Base-by-base conservation (phyloP, 2,329 filamentous ascomycete species). In the Claviceps maximensis region DNA sequence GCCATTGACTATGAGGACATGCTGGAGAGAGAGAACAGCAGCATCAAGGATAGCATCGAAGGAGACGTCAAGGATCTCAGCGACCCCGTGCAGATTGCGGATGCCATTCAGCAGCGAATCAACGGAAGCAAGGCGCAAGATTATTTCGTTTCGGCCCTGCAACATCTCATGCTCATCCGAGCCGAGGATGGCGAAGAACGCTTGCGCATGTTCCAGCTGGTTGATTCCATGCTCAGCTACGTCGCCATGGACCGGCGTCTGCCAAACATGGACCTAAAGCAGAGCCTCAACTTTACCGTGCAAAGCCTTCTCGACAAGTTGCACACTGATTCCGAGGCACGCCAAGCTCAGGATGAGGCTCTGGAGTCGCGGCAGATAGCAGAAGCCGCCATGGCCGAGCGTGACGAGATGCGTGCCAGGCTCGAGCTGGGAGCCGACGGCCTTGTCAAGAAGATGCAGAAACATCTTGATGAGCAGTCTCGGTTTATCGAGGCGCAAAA, bases 1-100 rank as follows among this genome's bases (percentile, higher is more conserved):
- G 89, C 89, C 52, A 95, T 97, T 67, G 93, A 98, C 72, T 97
- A 97, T 66, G 93, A 98, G 72, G 93, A 97, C 67, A 85, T 96
- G 69, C 80, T 97, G 47, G 91, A 97, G 69, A 80, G 84, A 57
- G 93, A 97, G 70, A 87, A 85, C 61, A 91, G 82, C 66, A 95
- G 88, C 66, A 87, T 94, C 69, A 87, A 93, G 66, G 91, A 96
- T 65, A 87, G 81, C 61, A 75, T 90, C 55, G 88, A 94, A 61
- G 86, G 82, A 31, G 90, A 95, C 55, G 79, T 87, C 61, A 94
- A 88, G 71, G 93, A 98, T 67, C 80, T 98, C 65, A 94, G 83
- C 62, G 91, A 98, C 67, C 93, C 93, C 1, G 74, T 84, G 46
- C 90, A 97, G 69, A 96, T 98, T 58, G 89, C 87, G 7, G 90